Evolutionary conservation across 352 stramenopile species (phyloP).

Genomic region (Pythium scleroteichum): DNA sequence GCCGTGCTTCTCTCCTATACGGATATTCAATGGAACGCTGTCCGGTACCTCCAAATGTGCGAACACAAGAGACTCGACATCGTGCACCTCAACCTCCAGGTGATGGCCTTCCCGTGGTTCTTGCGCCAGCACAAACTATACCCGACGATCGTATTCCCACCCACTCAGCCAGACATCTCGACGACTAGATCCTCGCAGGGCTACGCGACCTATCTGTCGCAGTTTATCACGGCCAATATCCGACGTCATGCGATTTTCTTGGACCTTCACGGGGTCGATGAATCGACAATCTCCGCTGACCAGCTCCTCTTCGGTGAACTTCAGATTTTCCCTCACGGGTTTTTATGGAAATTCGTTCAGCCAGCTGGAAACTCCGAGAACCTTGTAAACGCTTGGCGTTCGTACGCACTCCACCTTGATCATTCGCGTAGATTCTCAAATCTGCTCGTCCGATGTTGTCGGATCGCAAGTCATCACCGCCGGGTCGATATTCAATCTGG

Average conservation of each 20-base stretch:
- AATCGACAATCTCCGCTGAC: conserved; percentile 21
- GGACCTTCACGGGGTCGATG: conserved; percentile 60
- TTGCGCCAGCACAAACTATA: conserved; percentile 43
- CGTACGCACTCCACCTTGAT: background rate
- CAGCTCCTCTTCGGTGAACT: conserved; percentile 39
- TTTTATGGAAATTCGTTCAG: conserved; percentile 48
- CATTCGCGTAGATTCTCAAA: background rate
- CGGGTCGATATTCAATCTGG: conserved; percentile 16
- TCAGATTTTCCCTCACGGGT: conserved; percentile 39
- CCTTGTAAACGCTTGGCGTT: background rate
- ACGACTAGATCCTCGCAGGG: conserved; percentile 37
- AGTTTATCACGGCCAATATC: conserved; percentile 48
- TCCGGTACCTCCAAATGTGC: conserved; percentile 66
- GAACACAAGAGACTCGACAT: conserved; percentile 60
- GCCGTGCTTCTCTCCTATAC: conserved; percentile 76
- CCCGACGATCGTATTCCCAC: conserved; percentile 37
- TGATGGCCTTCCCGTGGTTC: conserved; percentile 89
- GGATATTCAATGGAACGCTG: conserved; percentile 83
- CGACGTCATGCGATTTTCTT: conserved; percentile 40
- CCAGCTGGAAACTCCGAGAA: background rate
- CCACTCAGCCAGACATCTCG: conserved; percentile 35
- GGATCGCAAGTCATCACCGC: background rate
- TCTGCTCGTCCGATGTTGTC: conserved; percentile 7
- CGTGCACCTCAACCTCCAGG: conserved; percentile 67
- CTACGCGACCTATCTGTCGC: conserved; percentile 44